Percentiles rank a stretch among this genome's conserved stretches.
These are phyloP conservation scores for Cucurbita ficifolia DNA, from an alignment of 306 rosid genomes.

Conservation along the genomic window DNA sequence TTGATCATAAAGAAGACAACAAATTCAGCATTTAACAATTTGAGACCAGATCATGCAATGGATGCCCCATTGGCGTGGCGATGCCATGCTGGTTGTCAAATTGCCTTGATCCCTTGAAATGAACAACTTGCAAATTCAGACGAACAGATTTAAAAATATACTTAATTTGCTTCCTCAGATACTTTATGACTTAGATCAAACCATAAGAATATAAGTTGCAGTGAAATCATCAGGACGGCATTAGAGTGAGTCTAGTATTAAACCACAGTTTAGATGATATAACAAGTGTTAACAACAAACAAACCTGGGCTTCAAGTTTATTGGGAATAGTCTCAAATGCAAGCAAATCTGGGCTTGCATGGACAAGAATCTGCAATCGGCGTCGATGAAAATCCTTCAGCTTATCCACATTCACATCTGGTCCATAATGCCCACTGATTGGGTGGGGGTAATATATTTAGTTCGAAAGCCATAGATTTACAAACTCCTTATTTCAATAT, in stretches of 20 bases:
- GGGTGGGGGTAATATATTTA: background rate
- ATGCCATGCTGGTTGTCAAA: background rate
- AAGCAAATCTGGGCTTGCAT: constrained; percentile 73
- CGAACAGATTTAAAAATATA: background rate
- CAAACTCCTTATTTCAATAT: background rate
- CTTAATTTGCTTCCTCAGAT: background rate
- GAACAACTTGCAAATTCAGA: background rate
- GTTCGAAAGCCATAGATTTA: background rate
- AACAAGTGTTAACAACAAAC: background rate
- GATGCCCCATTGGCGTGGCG: background rate
- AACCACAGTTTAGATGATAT: background rate
- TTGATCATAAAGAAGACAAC: background rate
- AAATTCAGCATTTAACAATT: background rate
- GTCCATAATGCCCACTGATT: constrained; percentile 57
- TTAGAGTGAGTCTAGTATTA: background rate
- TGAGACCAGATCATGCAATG: background rate
- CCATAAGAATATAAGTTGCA: background rate
- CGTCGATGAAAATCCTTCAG: constrained; percentile 83
- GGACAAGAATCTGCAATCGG: constrained; percentile 62
- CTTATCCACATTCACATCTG: constrained; percentile 42
- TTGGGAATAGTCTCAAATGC: constrained; percentile 88
- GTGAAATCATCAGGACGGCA: background rate
- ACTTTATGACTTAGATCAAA: background rate
- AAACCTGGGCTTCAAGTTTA: constrained; percentile 76
- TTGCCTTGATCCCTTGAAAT: background rate